phyloP scores from a whole-genome alignment of 2,329 filamentous ascomycete genomes.

The Lecanicillium sp. region DNA sequence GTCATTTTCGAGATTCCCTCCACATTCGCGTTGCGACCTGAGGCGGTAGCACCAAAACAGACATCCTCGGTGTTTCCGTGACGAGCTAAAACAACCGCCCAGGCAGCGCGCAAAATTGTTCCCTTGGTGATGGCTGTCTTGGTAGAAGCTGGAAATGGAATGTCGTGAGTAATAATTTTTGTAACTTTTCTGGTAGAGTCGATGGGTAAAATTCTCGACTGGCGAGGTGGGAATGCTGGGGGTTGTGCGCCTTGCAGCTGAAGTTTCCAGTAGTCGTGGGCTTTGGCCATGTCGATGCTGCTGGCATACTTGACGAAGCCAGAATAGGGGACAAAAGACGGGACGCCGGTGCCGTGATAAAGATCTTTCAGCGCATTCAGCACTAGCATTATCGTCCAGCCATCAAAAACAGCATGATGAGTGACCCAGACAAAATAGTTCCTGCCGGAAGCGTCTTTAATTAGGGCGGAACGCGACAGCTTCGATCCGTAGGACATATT shows the following conservation, averaged over 20 bases:
- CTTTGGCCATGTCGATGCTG: not conserved
- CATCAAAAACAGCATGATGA: conserved; percentile 10
- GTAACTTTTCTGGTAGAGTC: not conserved
- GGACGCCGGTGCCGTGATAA: not conserved
- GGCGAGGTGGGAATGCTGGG: conserved; percentile 5
- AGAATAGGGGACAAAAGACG: not conserved
- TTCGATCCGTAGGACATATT: conserved; percentile 3
- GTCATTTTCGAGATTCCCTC: not conserved
- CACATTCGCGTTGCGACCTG: conserved; percentile 4
- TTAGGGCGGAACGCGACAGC: not conserved
- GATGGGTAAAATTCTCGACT: not conserved
- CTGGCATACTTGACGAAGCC: conserved; percentile 15
- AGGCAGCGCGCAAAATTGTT: not conserved
- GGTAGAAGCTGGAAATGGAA: not conserved
- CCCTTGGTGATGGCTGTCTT: not conserved
- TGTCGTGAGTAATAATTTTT: not conserved
- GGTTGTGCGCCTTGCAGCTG: conserved; percentile 7
- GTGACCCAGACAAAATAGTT: conserved; percentile 7
- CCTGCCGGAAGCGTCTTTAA: not conserved
- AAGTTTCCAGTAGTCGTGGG: conserved; percentile 12
- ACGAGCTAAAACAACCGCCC: not conserved
- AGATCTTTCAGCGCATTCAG: conserved; percentile 9
- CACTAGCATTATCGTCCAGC: conserved; percentile 2
- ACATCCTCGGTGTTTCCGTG: not conserved
- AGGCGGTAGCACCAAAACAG: conserved; percentile 1